Conservation (phyloP, 495 filamentous ascomycete species). For the Daldinia loculata region DNA sequence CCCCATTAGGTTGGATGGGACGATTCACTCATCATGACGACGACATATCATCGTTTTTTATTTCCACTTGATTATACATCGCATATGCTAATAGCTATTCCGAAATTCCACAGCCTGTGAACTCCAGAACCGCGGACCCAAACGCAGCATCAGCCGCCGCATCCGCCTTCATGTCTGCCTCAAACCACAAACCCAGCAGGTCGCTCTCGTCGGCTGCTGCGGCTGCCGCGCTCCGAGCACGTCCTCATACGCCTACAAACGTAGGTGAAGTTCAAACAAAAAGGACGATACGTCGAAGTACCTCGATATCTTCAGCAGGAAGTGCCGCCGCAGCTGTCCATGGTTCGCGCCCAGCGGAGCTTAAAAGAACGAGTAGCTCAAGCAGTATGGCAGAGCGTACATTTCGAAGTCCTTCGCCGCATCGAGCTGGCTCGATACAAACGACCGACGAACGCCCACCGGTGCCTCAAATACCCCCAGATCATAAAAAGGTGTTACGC, state of each 20-base stretch:
- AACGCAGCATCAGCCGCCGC: slow-evolving; percentile 78
- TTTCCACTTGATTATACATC: slow-evolving; percentile 3
- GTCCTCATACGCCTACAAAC: slow-evolving; percentile 75
- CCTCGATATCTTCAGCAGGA: slow-evolving; percentile 72
- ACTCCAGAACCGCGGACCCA: slow-evolving; percentile 68
- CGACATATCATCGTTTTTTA: slow-evolving; percentile 19
- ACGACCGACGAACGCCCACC: slow-evolving; percentile 67
- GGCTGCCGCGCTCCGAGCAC: slow-evolving; percentile 79
- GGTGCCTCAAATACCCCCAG: slow-evolving; percentile 72
- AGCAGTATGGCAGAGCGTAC: slow-evolving; percentile 87
- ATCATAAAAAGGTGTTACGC: slow-evolving; percentile 25
- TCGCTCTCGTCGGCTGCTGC: slow-evolving; percentile 84
- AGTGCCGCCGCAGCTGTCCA: slow-evolving; percentile 55
- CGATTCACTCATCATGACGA: slow-evolving; percentile 41
- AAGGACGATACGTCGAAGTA: slow-evolving; percentile 76
- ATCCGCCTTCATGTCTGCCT: slow-evolving; percentile 78
- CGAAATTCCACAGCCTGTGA: slow-evolving; percentile 59
- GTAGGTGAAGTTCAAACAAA: slow-evolving; percentile 88
- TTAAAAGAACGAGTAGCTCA: slow-evolving; percentile 73
- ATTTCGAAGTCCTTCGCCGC: slow-evolving; percentile 76
- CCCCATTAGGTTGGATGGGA: slow-evolving; percentile 19
- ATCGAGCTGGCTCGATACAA: slow-evolving; percentile 47
- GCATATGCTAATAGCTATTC: slow-evolving; percentile 27
- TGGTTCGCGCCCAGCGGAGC: slow-evolving; percentile 51
- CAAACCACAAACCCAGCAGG: slow-evolving; percentile 61